These are phyloP conservation scores for Trichoderma sp. DNA, from an alignment of 2,329 filamentous ascomycete genomes.

Conservation along the genomic window DNA sequence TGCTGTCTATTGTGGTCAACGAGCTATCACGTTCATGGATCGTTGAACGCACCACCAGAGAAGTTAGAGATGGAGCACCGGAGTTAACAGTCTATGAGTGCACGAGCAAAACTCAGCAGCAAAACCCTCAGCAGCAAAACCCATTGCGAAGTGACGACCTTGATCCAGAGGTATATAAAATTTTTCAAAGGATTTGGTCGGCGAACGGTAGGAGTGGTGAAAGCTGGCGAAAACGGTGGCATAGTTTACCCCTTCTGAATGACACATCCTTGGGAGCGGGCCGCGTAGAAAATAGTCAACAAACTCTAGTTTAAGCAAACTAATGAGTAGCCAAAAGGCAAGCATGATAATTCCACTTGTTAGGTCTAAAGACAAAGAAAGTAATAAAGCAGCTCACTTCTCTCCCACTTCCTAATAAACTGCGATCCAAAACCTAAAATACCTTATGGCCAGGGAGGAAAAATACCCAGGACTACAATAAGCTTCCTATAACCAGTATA, in stretches of 20 bases:
- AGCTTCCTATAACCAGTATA: not conserved
- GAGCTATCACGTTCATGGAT: not conserved
- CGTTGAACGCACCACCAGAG: not conserved
- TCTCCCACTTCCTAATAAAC: not conserved
- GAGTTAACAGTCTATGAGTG: not conserved
- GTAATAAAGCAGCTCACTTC: not conserved
- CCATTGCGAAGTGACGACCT: not conserved
- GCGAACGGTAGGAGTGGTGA: not conserved
- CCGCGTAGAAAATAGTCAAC: not conserved
- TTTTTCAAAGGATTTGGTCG: not conserved
- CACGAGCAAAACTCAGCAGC: not conserved
- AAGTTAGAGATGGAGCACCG: not conserved
- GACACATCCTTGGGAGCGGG: not conserved
- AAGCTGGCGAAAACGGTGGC: not conserved
- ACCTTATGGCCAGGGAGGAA: not conserved
- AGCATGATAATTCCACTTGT: not conserved
- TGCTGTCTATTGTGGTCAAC: not conserved
- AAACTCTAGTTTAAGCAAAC: not conserved
- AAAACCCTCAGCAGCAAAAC: not conserved
- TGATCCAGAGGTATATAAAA: not conserved
- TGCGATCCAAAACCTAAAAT: not conserved
- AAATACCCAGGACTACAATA: not conserved
- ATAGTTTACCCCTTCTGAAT: not conserved
- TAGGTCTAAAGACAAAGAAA: not conserved
- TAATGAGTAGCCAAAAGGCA: not conserved